Conservation (phyloP, 2,329 filamentous ascomycete genomes). For the Diaporthe nobilis region DNA sequence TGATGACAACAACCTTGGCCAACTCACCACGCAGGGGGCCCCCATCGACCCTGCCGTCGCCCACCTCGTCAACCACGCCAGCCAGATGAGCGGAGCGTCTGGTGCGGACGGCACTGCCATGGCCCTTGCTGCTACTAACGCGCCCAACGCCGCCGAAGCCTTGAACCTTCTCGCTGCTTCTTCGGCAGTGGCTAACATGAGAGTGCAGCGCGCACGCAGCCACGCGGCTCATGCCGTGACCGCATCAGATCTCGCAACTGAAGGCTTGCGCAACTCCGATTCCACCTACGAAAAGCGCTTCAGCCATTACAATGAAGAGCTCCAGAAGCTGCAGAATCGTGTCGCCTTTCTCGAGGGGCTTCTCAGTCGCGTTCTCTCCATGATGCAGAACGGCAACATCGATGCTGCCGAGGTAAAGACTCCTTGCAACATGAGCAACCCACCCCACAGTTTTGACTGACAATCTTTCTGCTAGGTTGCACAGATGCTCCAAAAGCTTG, state of each 20-base stretch:
- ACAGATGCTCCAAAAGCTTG: background rate
- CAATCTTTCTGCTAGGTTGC: background rate
- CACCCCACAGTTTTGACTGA: background rate
- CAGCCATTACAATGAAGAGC: background rate
- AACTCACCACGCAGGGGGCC: background rate
- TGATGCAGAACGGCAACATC: conserved; percentile 14
- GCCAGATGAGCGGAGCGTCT: background rate
- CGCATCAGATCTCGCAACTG: background rate
- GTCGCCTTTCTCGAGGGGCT: background rate
- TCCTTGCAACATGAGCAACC: too few relatives aligned
- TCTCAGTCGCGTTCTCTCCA: background rate
- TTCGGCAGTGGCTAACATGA: background rate
- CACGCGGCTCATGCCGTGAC: background rate
- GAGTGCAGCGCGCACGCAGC: background rate
- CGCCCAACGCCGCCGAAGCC: background rate
- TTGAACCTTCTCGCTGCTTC: conserved; percentile 3
- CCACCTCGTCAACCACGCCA: background rate
- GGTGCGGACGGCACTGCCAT: background rate
- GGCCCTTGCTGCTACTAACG: background rate
- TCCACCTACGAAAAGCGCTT: background rate
- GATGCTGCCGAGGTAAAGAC: background rate
- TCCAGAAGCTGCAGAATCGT: background rate
- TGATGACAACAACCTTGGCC: background rate
- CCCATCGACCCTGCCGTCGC: background rate
- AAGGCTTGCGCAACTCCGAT: background rate